Percentiles rank a stretch among this genome's conserved stretches.
phyloP scores from a whole-genome alignment of 2,329 filamentous ascomycete species.

The Sporothrix curviconia region DNA sequence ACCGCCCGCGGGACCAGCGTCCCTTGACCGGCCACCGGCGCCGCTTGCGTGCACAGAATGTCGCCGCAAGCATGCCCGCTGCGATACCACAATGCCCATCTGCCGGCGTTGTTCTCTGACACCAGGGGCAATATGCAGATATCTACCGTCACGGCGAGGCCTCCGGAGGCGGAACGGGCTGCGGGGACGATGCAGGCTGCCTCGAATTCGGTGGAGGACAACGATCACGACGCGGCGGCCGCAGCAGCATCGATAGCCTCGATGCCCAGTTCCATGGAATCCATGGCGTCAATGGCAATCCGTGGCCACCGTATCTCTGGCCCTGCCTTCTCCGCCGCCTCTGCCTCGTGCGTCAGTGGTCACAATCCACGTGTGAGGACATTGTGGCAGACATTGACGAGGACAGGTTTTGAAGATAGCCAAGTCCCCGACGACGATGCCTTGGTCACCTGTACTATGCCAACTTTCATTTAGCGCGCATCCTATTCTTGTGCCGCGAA shows the following conservation, averaged over 20 bases:
- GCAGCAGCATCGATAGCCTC: not conserved
- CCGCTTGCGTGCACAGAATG: not conserved
- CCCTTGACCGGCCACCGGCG: not conserved
- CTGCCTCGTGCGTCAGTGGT: not conserved
- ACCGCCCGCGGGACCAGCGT: not conserved
- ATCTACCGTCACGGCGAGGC: not conserved
- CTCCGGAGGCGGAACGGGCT: not conserved
- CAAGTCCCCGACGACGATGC: not conserved
- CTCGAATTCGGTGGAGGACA: not conserved
- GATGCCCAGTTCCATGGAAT: not conserved
- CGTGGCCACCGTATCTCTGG: not conserved
- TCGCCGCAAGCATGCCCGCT: not conserved
- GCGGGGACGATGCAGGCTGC: not conserved
- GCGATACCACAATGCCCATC: not conserved
- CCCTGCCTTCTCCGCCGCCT: not conserved
- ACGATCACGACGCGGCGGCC: not conserved
- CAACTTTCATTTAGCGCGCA: not conserved
- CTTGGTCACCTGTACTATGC: not conserved
- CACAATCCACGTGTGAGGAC: not conserved
- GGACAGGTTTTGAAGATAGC: not conserved
- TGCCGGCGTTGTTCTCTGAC: not conserved
- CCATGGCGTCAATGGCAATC: not conserved
- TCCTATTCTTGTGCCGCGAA: not conserved
- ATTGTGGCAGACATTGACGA: not conserved
- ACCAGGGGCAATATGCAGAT: not conserved